Evolutionary conservation across 2,329 filamentous ascomycete genomes (phyloP).

Genomic region (Penicillium sclerotigenum): DNA sequence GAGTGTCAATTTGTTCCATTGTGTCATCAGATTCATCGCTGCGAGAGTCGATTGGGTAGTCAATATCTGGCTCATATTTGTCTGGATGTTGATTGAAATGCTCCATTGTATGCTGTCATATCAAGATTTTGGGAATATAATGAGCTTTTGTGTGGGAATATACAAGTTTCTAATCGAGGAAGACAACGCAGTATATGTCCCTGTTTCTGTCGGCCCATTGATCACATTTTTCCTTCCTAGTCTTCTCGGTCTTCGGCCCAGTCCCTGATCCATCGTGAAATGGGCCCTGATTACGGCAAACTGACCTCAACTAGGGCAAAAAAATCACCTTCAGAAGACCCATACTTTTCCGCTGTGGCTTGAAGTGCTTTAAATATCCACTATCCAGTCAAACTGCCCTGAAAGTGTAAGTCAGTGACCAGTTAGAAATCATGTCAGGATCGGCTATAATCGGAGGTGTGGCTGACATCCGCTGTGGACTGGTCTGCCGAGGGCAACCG

Average conservation of each 20-base stretch:
- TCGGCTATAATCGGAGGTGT: slow-evolving; percentile 10
- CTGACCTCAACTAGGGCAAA: not conserved
- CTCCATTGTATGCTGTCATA: slow-evolving; percentile 5
- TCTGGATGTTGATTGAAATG: not conserved
- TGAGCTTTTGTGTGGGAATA: not conserved
- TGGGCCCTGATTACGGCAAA: slow-evolving; percentile 5
- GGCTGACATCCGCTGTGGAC: not conserved
- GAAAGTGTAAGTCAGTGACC: not conserved
- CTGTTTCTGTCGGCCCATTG: not conserved
- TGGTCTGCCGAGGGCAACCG: slow-evolving; percentile 6
- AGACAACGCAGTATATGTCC: not conserved
- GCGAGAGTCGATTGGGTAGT: not conserved
- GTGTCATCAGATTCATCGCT: slow-evolving; percentile 10
- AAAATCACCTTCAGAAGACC: slow-evolving; percentile 1
- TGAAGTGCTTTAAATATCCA: not conserved
- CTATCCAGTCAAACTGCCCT: not conserved
- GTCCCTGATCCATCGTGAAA: slow-evolving; percentile 2
- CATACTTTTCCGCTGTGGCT: slow-evolving; percentile 18
- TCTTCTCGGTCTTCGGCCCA: not conserved
- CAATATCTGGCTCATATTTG: slow-evolving; percentile 4
- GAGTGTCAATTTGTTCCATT: slow-evolving; percentile 6
- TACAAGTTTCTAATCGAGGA: not conserved
- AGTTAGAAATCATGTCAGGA: not conserved
- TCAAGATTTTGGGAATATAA: not conserved
- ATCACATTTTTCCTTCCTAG: not conserved